Base-by-base conservation (phyloP, 2,329 filamentous ascomycete species). In the Penicillium aurantiogriseum region DNA sequence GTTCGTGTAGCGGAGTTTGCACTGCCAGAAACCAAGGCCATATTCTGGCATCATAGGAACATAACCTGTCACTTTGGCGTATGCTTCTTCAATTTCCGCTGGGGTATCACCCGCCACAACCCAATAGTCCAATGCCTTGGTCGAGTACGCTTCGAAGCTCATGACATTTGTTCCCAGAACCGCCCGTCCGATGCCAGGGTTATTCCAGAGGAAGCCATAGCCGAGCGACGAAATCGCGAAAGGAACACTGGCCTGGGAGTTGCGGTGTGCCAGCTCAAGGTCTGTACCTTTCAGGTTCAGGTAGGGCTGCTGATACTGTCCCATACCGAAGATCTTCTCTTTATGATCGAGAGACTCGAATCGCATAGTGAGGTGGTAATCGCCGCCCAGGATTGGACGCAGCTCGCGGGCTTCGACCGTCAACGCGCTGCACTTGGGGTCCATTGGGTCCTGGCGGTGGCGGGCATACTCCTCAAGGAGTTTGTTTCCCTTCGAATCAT, bases 11-110 rank as follows among this genome's bases (percentile, higher is more conserved):
- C 85, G 78, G 11, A 88, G 74, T 70, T 87, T 88, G 70, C 84
- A 87, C 67, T 88, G 86, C 85, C 85, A 88, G 67, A 88, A 88
- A 0, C 86, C 86, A 0, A 88, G 76, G 0, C 85, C 85, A 63
- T 87, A 88, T 63, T 88, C 85, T 2, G 86, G 86, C 85, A 88
- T 88, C 80, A 85, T 84, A 0, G 86, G 86, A 0, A 83, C 83
- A 35, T 77, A 80, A 0, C 86, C 86, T 0, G 85, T 86, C 2
- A 77, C 83, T 4, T 72, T 71, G 0, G 81, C 80, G 63, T 88
- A 88, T 0, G 80, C 76, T 58, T 83, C 75, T 7, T 82, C 79
- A 42, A 88, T 86, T 36, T 83, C 77, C 0, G 77, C 76, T 0
- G 85, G 85, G 0, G 76, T 77, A 39, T 83, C 79, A 0, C 81